phyloP scores from a whole-genome alignment of 192 early-diverging fungal genomes.

The Gorgonomyces haynaldii region DNA sequence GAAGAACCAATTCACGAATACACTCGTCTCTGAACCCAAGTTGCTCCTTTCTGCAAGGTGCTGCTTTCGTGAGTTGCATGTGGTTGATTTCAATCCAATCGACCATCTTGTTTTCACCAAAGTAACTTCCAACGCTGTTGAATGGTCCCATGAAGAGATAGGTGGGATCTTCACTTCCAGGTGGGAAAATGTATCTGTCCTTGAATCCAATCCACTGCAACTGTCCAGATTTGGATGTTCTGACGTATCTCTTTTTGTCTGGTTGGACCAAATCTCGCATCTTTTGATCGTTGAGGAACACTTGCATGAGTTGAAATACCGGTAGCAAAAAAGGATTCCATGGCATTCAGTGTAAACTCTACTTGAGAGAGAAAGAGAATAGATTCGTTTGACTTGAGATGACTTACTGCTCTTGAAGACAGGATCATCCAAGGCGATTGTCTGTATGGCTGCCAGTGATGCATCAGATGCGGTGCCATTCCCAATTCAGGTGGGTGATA shows the following conservation, averaged over 20 bases:
- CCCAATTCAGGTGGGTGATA: conserved; percentile 18
- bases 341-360: conserved; percentile 24
- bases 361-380: conserved; percentile 20
- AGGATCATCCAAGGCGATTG: conserved; percentile 36
- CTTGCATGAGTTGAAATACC: conserved; percentile 4
- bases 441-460: conserved; percentile 19
- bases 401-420: conserved; percentile 8
- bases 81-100: conserved; percentile 5
- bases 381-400: conserved; percentile 14
- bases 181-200: conserved; percentile 2
- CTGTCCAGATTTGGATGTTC: neutral
- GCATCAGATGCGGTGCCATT: conserved; percentile 13
- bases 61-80: neutral
- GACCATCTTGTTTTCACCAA: conserved; percentile 4
- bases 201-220: conserved; percentile 1
- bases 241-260: conserved; percentile 6
- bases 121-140: conserved; percentile 2
- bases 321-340: conserved; percentile 29
- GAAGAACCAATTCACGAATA: conserved; percentile 4
- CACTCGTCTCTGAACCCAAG: conserved; percentile 10
- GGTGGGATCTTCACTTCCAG: neutral
- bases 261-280: neutral
- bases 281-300: neutral
- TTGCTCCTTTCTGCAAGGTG: conserved; percentile 5
- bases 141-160: conserved; percentile 8